Percentiles rank a stretch among this genome's conserved stretches.
Conservation (phyloP, 2,329 filamentous ascomycete genomes). For the Penicillium psychrosexuale region DNA sequence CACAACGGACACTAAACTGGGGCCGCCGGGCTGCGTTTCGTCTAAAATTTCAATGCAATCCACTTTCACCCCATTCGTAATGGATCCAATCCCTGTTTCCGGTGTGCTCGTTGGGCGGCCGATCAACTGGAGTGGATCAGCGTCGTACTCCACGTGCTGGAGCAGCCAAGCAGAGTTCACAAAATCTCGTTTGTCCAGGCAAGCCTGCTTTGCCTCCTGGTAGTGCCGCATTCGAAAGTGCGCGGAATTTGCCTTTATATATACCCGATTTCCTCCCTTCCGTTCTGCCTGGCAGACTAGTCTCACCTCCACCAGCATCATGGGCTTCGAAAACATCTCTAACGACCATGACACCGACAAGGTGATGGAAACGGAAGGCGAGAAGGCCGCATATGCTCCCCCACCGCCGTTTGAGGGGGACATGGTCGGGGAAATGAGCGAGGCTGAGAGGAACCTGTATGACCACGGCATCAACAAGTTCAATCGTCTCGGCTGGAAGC, state of each 20-base stretch:
- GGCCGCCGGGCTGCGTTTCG: slow-evolving; percentile 5
- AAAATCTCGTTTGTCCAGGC: slow-evolving; percentile 14
- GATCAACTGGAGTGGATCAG: slow-evolving; percentile 17
- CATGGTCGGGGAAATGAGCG: slow-evolving; percentile 14
- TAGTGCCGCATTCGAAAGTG: slow-evolving; percentile 16
- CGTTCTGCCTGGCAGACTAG: background rate
- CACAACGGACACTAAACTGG: background rate
- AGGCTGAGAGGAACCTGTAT: slow-evolving; percentile 10
- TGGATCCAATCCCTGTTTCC: slow-evolving; percentile 6
- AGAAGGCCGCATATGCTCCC: slow-evolving; percentile 14
- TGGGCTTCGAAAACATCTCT: slow-evolving; percentile 21
- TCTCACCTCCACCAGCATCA: slow-evolving; percentile 5
- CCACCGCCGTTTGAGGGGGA: slow-evolving; percentile 14
- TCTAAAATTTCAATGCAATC: slow-evolving; percentile 1
- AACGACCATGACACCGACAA: slow-evolving; percentile 15
- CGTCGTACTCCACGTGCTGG: slow-evolving; percentile 25
- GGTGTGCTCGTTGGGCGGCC: slow-evolving; percentile 13
- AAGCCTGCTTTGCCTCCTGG: slow-evolving; percentile 12
- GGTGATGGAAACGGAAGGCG: slow-evolving; percentile 12
- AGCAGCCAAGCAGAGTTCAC: slow-evolving; percentile 8
- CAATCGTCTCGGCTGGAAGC: slow-evolving; percentile 47
- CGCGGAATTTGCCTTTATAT: slow-evolving; percentile 9
- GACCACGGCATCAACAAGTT: slow-evolving; percentile 14
- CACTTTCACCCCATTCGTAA: background rate
- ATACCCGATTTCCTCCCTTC: background rate